Evolutionary conservation across 345 rosid genomes (phyloP), one percentile per base, ranked within the genome.

Genomic region (Mallotus nudiflorus): DNA sequence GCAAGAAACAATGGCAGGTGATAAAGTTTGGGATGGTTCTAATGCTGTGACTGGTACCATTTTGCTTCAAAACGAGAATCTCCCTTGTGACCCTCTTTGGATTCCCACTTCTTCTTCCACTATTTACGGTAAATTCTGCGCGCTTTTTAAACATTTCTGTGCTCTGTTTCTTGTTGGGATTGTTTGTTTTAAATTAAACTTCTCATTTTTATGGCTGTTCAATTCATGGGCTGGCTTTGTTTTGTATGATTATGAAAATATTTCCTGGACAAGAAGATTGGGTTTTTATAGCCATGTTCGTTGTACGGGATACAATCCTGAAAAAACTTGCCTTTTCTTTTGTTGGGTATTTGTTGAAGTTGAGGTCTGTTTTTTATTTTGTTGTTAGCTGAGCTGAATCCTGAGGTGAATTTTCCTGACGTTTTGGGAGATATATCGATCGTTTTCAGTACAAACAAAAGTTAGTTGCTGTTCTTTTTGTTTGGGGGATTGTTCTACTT

Each of bases 1-100:
- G 14, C n/a, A 40, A 71, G 57, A 68, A 18, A 51, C 59, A 25
- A 78, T 86, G 83, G 78, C 73, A 22, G 75, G 73, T 59, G 73
- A 66, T 25, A 55, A 65, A 72, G 52, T 72, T 33, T 37, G 66
- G 31, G 79, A 72, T 35, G 39, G 60, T 74, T 46, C 78, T 58
- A 72, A 76, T 63, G 31, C 67, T 51, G 9, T 42, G 46, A 42
- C 46, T 42, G n/a, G n/a, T n/a, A 49, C 62, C 50, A 51, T 73
- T 78, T 67, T 73, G 67, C 75, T 76, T 58, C 65, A 67, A n/a
- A 77, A 77, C 48, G 79, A 71, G 33, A 50, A 39, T 48, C 72
- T 79, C 70, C 79, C 82, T 45, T 61, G 71, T 64, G 82, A 80
- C 10, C 69, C 85, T 70, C 48, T 80, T 56, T 82, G 89, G 89